Percentiles rank a stretch among this genome's conserved stretches.
phyloP scores from a whole-genome alignment of 176 grass and related monocot species.

The Poa annua region DNA sequence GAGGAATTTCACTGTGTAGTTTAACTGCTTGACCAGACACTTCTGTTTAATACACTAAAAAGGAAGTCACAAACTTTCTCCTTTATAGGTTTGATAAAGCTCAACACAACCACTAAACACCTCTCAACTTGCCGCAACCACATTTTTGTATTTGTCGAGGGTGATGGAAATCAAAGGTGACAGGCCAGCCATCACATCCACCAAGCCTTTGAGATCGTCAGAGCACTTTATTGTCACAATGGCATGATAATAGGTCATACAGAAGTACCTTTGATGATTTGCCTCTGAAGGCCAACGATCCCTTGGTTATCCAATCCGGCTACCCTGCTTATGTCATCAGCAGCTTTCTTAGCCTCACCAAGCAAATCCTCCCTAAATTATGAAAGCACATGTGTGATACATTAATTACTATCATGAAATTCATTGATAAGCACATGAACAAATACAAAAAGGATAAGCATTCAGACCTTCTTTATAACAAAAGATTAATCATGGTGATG shows the following conservation, averaged over 20 bases:
- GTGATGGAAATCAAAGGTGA: not conserved
- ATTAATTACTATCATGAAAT: not conserved
- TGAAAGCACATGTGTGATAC: not conserved
- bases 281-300: constrained; percentile 68
- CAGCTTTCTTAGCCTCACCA: constrained; percentile 55
- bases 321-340: constrained; percentile 60
- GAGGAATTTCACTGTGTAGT: not conserved
- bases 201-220: not conserved
- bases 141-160: not conserved
- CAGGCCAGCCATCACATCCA: not conserved
- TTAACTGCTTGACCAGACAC: not conserved
- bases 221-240: not conserved
- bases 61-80: not conserved
- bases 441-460: not conserved
- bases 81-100: not conserved
- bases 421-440: not conserved
- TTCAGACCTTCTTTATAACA: not conserved
- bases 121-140: not conserved
- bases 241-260: not conserved
- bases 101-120: not conserved
- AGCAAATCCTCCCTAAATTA: constrained; percentile 71
- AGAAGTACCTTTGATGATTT: constrained; percentile 71
- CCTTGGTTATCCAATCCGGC: constrained; percentile 67
- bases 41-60: not conserved
- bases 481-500: not conserved